Evolutionary conservation across 257 asterid genomes (phyloP).

Genomic region (Gardenia jasminoides): DNA sequence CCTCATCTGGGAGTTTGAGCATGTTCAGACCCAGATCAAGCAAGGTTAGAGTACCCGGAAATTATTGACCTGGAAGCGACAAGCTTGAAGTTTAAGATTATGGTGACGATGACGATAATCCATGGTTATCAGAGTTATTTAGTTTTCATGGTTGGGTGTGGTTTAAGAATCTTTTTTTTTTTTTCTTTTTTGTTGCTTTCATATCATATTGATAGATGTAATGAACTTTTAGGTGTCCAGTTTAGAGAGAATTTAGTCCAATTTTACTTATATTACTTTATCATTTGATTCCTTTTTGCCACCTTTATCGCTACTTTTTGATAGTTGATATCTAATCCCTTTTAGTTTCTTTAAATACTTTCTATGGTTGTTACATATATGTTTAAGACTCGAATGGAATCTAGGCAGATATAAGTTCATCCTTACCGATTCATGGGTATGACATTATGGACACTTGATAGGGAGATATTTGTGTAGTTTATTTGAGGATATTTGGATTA

Average conservation of each 20-base stretch:
- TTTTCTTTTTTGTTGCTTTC: background rate
- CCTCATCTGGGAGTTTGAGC: slow-evolving; percentile 92
- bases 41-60: slow-evolving; percentile 48
- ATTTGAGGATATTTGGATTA: too few species aligned
- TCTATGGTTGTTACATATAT: too few species aligned
- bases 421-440: too few species aligned
- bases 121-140: background rate
- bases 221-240: slow-evolving; percentile 15
- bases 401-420: too few species aligned
- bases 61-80: slow-evolving; percentile 35
- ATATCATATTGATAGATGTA: slow-evolving; percentile 1
- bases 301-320: background rate
- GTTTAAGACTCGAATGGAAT: too few species aligned
- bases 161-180: background rate
- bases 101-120: slow-evolving; percentile 12
- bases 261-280: background rate
- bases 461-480: too few species aligned
- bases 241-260: background rate
- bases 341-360: too few species aligned
- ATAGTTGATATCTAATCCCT: background rate
- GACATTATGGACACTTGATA: too few species aligned
- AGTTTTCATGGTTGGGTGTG: background rate
- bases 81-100: slow-evolving; percentile 16
- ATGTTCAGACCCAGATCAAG: slow-evolving; percentile 72
- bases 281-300: background rate